A percentile compares a stretch with the other conserved stretches of the same genome.
These are phyloP conservation scores for Sindora glabra DNA, from an alignment of 306 rosid genomes.

Conservation along the genomic window DNA sequence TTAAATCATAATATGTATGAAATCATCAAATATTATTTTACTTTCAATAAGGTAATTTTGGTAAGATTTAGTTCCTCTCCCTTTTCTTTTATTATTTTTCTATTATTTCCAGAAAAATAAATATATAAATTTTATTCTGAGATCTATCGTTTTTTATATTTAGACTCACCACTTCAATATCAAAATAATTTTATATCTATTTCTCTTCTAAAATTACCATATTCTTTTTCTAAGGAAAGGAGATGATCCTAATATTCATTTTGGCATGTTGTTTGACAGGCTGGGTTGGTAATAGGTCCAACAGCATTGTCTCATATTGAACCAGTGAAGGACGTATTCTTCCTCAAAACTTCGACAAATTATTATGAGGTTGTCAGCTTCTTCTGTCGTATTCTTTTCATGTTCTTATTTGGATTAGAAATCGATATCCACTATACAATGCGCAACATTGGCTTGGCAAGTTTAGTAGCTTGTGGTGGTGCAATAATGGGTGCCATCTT, in stretches of 20 bases:
- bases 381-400: conserved; percentile 72
- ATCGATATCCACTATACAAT: conserved; percentile 34
- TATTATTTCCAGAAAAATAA: no score
- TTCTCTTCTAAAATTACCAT: neutral
- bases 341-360: conserved; percentile 55
- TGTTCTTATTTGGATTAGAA: conserved; percentile 78
- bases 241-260: no score
- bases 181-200: neutral
- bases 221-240: neutral
- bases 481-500: conserved; percentile 27
- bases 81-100: no score
- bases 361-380: conserved; percentile 83
- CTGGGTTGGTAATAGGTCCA: conserved; percentile 79
- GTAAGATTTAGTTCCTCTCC: no score
- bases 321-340: conserved; percentile 29
- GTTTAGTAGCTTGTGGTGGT: conserved; percentile 53
- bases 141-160: no score
- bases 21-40: no score
- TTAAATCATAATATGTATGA: no score
- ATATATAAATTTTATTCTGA: no score
- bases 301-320: conserved; percentile 52
- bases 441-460: conserved; percentile 32
- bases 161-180: no score
- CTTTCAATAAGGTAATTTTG: no score
- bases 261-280: conserved; percentile 35